Percentiles rank a stretch among this genome's conserved stretches.
Conservation (phyloP, 257 asterid species). For the Leptodermis oblonga region DNA sequence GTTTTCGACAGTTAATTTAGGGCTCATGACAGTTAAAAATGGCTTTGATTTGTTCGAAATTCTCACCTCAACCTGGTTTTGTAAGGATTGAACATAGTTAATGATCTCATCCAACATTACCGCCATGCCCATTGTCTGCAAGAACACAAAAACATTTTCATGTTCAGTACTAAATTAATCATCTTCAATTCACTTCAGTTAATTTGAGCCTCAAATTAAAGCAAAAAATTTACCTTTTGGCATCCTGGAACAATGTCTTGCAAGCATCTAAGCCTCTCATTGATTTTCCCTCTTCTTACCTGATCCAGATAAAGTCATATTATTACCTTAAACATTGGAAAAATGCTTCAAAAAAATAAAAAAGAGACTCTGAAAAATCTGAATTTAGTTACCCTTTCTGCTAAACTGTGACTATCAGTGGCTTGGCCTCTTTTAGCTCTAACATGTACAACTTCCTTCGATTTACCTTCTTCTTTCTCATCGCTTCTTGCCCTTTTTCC, state of each 20-base stretch:
- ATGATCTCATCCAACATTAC: constrained; percentile 91
- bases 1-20: not conserved
- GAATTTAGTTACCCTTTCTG: constrained; percentile 64
- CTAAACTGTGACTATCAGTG: constrained; percentile 93
- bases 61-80: constrained; percentile 86
- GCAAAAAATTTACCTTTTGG: constrained; percentile 49
- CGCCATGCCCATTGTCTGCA: constrained; percentile 97
- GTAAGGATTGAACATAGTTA: constrained; percentile 83
- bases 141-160: constrained; percentile 17
- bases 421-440: constrained; percentile 96
- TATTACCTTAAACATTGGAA: not conserved
- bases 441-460: constrained; percentile 72
- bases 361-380: not conserved
- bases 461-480: constrained; percentile 41
- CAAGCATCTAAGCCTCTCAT: constrained; percentile 73
- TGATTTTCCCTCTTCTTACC: constrained; percentile 89
- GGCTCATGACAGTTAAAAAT: too few species aligned
- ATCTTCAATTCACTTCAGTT: not conserved
- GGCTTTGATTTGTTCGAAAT: not conserved
- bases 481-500: constrained; percentile 41
- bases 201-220: not conserved
- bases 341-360: not conserved
- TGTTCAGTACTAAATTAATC: too few species aligned
- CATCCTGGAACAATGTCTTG: constrained; percentile 96
- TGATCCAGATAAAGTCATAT: constrained; percentile 20